These are phyloP conservation scores for Aureoboletus auriporus DNA, from an alignment of 768 basidiomycete genomes.

Conservation along the genomic window DNA sequence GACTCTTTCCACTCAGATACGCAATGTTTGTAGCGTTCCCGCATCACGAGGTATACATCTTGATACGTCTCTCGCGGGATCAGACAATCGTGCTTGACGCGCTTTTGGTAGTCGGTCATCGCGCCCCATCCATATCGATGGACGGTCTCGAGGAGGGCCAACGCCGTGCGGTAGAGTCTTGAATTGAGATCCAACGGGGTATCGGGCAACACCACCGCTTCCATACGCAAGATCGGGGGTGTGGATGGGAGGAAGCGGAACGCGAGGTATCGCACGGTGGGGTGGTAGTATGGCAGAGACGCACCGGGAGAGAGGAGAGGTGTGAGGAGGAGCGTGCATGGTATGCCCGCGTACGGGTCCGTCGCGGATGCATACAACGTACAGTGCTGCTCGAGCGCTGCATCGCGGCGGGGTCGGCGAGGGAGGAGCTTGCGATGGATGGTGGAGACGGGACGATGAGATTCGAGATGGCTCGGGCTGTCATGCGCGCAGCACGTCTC, in stretches of 20 bases:
- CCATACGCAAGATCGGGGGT: constrained; percentile 22
- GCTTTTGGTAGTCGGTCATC: constrained; percentile 78
- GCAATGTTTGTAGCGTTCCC: constrained; percentile 77
- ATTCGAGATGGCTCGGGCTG: constrained; percentile 29
- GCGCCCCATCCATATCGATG: constrained; percentile 90
- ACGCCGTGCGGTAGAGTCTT: constrained; percentile 74
- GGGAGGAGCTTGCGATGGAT: constrained; percentile 72
- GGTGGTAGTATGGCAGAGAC: constrained; percentile 86
- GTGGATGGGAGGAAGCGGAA: constrained; percentile 59
- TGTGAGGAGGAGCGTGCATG: constrained; percentile 50
- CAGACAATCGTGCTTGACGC: constrained; percentile 78
- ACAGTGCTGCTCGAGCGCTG: constrained; percentile 70
- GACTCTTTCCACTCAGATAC: constrained; percentile 73
- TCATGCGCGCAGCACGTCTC: constrained; percentile 32
- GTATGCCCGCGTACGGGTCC: constrained; percentile 19
- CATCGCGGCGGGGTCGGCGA: constrained; percentile 73
- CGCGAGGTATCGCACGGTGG: constrained; percentile 72
- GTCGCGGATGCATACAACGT: constrained; percentile 51
- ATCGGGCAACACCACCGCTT: constrained; percentile 35
- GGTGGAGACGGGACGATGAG: constrained; percentile 40
- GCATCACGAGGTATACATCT: constrained; percentile 84
- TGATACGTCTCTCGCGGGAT: constrained; percentile 78
- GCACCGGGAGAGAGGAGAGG: constrained; percentile 46
- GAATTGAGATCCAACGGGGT: constrained; percentile 49
- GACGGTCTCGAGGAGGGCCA: constrained; percentile 76